Evolutionary conservation across 306 rosid genomes (phyloP).

Genomic region (Malus fusca): DNA sequence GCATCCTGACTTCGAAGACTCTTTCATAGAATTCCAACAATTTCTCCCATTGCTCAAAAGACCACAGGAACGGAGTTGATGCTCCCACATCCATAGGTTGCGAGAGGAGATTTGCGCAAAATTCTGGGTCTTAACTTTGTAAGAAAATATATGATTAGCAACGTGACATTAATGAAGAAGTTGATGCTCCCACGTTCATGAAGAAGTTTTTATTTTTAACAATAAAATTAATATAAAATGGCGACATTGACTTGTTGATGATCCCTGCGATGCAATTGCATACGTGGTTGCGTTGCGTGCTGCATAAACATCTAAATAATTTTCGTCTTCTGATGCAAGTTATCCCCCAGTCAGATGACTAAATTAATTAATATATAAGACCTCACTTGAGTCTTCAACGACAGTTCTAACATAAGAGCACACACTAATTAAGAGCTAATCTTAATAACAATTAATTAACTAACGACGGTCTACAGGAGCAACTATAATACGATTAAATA

Average conservation of each 20-base stretch:
- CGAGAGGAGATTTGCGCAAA: not conserved
- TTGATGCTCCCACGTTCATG: not conserved
- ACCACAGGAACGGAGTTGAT: too few species aligned
- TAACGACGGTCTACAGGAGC: not conserved
- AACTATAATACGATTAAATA: not conserved
- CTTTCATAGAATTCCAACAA: too few species aligned
- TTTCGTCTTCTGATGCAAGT: slow-evolving; percentile 15
- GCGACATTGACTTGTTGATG: not conserved
- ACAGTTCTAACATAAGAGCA: not conserved
- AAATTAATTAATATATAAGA: not conserved
- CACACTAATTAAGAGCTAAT: not conserved
- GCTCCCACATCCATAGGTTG: too few species aligned
- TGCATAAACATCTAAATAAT: not conserved
- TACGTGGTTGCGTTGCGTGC: slow-evolving; percentile 22
- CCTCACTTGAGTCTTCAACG: not conserved
- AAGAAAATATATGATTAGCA: too few species aligned
- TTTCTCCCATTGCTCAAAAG: too few species aligned
- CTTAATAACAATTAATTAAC: not conserved
- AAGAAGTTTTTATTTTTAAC: not conserved
- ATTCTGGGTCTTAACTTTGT: too few species aligned
- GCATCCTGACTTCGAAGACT: too few species aligned
- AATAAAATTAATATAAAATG: not conserved
- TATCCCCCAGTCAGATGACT: slow-evolving; percentile 2
- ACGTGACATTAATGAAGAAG: too few species aligned
- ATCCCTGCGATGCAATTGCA: not conserved